phyloP scores from a whole-genome alignment of 345 rosid species.

The Gossypium bickii region DNA sequence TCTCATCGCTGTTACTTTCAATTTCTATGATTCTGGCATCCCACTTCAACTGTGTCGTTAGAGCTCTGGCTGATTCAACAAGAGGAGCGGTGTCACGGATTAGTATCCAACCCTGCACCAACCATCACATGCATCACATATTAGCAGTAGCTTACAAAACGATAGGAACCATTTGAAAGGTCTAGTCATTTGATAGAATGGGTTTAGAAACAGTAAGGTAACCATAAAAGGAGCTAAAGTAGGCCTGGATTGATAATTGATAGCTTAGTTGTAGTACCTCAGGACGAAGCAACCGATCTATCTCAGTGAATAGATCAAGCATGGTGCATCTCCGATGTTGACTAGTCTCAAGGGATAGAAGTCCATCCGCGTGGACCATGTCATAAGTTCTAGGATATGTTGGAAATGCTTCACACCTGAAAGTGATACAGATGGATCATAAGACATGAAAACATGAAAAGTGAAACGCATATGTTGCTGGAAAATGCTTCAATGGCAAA shows the following conservation, averaged over 20 bases:
- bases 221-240: neutral
- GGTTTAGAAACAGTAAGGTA: neutral
- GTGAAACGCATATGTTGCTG: neutral
- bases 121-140: slow-evolving; percentile 2
- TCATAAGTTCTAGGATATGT: slow-evolving; percentile 93
- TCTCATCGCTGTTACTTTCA: slow-evolving; percentile 82
- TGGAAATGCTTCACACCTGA: slow-evolving; percentile 97
- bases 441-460: neutral
- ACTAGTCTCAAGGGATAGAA: slow-evolving; percentile 57
- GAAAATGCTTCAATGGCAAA: neutral
- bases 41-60: slow-evolving; percentile 75
- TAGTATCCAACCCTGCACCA: slow-evolving; percentile 91
- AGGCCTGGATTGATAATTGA: neutral
- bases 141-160: neutral
- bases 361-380: slow-evolving; percentile 82
- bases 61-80: slow-evolving; percentile 69
- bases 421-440: slow-evolving; percentile 9
- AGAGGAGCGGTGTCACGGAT: slow-evolving; percentile 67
- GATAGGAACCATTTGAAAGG: neutral
- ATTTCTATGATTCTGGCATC: slow-evolving; percentile 85
- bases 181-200: neutral
- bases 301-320: slow-evolving; percentile 66
- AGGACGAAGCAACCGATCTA: slow-evolving; percentile 94
- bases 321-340: slow-evolving; percentile 47
- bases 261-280: slow-evolving; percentile 51